These are phyloP conservation scores for Aegilops sharonensis DNA, from an alignment of 176 grass and related monocot species.

Conservation along the genomic window DNA sequence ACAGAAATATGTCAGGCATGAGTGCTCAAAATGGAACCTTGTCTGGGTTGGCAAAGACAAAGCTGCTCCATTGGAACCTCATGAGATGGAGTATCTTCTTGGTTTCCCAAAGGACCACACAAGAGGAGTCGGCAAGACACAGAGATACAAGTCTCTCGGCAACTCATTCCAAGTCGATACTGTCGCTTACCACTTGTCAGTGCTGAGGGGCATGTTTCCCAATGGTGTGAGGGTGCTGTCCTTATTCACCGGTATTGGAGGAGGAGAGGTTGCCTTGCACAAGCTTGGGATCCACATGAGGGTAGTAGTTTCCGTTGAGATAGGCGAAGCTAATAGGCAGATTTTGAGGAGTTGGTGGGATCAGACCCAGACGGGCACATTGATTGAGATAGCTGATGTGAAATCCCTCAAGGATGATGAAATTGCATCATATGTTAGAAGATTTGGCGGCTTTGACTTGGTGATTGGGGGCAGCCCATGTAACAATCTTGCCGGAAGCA, in stretches of 20 bases:
- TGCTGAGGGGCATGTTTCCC: slow-evolving; percentile 58
- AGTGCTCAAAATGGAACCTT: slow-evolving; percentile 77
- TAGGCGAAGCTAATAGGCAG: slow-evolving; percentile 43
- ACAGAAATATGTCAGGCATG: slow-evolving; percentile 46
- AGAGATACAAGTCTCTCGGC: slow-evolving; percentile 59
- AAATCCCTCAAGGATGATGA: slow-evolving; percentile 23
- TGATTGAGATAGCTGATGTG: slow-evolving; percentile 63
- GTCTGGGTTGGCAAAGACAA: slow-evolving; percentile 74
- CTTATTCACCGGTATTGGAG: slow-evolving; percentile 80
- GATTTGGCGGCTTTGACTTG: slow-evolving; percentile 61
- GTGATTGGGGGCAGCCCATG: slow-evolving; percentile 77
- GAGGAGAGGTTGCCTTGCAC: slow-evolving; percentile 78
- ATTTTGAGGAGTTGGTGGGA: slow-evolving; percentile 73
- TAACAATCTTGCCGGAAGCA: slow-evolving; percentile 77
- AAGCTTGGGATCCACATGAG: slow-evolving; percentile 65
- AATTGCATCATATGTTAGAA: slow-evolving; percentile 21
- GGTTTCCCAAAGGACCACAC: slow-evolving; percentile 80
- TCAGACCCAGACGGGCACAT: slow-evolving; percentile 52
- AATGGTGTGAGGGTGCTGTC: slow-evolving; percentile 58
- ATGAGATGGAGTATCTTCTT: slow-evolving; percentile 70
- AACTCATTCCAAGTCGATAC: slow-evolving; percentile 93
- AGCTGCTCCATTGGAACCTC: slow-evolving; percentile 66
- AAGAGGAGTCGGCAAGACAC: slow-evolving; percentile 51
- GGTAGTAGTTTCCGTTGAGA: slow-evolving; percentile 64
- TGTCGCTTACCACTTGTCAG: slow-evolving; percentile 66